Evolutionary conservation across 768 basidiomycete genomes (phyloP).

Genomic region (Lactifluus volemus): DNA sequence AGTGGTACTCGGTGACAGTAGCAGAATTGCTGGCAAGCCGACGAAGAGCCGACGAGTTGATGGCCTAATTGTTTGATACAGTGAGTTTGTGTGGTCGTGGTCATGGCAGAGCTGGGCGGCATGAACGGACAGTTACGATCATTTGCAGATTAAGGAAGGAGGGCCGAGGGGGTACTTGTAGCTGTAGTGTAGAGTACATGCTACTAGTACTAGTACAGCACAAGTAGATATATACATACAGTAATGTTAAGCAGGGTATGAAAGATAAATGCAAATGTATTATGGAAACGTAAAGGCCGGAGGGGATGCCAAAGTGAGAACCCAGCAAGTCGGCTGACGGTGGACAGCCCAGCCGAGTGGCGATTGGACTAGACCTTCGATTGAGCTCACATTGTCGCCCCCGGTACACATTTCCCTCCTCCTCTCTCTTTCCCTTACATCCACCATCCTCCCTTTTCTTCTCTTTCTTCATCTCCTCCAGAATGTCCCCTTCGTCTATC

Average conservation of each 20-base stretch:
- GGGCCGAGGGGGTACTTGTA: neutral
- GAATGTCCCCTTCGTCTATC: neutral
- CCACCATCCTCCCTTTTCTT: constrained; percentile 14
- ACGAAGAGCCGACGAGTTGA: constrained; percentile 6
- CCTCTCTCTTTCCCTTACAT: constrained; percentile 10
- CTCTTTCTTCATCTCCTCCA: neutral
- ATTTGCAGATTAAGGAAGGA: neutral
- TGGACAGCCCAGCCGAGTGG: constrained; percentile 12
- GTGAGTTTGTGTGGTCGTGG: too few relatives aligned
- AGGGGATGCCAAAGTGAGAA: neutral
- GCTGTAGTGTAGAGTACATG: too few relatives aligned
- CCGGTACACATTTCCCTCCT: neutral
- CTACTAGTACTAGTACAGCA: too few relatives aligned
- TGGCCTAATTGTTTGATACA: neutral
- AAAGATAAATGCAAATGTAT: neutral
- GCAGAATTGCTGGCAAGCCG: constrained; percentile 11
- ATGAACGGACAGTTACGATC: neutral
- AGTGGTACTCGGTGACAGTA: neutral
- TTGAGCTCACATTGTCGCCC: constrained; percentile 14
- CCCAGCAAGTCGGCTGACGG: constrained; percentile 15
- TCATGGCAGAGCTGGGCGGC: neutral
- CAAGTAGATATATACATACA: too few relatives aligned
- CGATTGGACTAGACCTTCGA: constrained; percentile 18
- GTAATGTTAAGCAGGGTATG: too few relatives aligned
- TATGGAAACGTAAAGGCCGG: constrained; percentile 9